Evolutionary conservation across 345 rosid species (phyloP).

Genomic region (Acer yangbiense): DNA sequence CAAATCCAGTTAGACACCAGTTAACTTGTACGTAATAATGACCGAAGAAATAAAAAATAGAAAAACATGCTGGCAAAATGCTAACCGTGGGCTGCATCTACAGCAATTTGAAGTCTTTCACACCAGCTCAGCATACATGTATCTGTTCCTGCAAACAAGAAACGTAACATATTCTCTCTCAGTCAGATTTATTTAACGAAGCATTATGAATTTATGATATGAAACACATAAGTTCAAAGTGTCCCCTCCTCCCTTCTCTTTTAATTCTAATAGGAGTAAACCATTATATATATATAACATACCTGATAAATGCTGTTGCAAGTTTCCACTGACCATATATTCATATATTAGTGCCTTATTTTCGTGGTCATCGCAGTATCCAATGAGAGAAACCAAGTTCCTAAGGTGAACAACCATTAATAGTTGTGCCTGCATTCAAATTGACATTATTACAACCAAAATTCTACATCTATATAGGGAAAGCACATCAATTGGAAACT

Average conservation of each 20-base stretch:
- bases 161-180: background rate
- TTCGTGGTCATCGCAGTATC: constrained; percentile 37
- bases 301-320: constrained; percentile 28
- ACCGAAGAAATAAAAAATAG: too few relatives aligned
- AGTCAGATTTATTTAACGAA: too few relatives aligned
- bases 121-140: constrained; percentile 24
- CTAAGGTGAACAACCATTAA: constrained; percentile 43
- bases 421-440: constrained; percentile 35
- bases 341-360: constrained; percentile 29
- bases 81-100: constrained; percentile 41
- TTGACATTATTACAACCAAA: too few relatives aligned
- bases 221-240: too few relatives aligned
- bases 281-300: background rate
- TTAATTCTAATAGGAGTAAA: too few relatives aligned
- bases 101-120: constrained; percentile 36
- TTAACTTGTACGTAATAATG: too few relatives aligned
- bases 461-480: too few relatives aligned
- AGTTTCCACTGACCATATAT: constrained; percentile 39
- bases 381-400: constrained; percentile 40
- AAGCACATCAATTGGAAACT: too few relatives aligned
- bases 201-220: too few relatives aligned
- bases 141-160: too few relatives aligned
- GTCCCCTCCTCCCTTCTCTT: too few relatives aligned
- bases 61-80: too few relatives aligned
- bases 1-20: background rate